Evolutionary conservation across 2,329 filamentous ascomycete genomes (phyloP).

Genomic region (Pseudomassariella vexata): DNA sequence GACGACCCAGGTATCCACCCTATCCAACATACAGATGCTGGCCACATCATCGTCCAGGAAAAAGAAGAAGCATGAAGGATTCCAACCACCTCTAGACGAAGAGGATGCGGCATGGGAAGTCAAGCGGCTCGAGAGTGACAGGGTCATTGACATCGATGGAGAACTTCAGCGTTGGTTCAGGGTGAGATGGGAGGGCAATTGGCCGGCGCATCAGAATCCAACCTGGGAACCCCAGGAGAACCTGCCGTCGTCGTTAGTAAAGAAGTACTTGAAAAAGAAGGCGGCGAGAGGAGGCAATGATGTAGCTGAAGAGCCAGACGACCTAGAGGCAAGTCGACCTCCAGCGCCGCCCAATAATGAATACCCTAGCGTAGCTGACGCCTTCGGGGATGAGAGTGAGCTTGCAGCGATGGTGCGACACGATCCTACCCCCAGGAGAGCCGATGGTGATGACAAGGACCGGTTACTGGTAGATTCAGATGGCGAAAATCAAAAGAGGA

Average conservation of each 20-base stretch:
- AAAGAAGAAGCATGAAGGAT: slow-evolving; percentile 11
- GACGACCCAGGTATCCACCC: neutral
- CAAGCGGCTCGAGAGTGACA: slow-evolving; percentile 36
- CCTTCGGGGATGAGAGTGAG: slow-evolving; percentile 21
- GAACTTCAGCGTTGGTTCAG: slow-evolving; percentile 38
- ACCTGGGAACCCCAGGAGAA: slow-evolving; percentile 54
- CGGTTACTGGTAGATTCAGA: too few relatives aligned
- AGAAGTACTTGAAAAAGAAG: slow-evolving; percentile 32
- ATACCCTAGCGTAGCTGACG: slow-evolving; percentile 28
- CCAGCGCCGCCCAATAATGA: slow-evolving; percentile 13
- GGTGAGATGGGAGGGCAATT: slow-evolving; percentile 52
- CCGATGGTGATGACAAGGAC: too few relatives aligned
- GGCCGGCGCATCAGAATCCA: slow-evolving; percentile 49
- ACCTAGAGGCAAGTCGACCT: slow-evolving; percentile 17
- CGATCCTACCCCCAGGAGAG: too few relatives aligned
- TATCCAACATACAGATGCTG: neutral
- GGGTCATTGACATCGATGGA: slow-evolving; percentile 27
- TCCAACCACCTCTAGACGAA: slow-evolving; percentile 19
- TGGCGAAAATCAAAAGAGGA: too few relatives aligned
- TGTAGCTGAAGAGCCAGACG: neutral
- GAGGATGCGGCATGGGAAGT: slow-evolving; percentile 33
- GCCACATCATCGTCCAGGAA: slow-evolving; percentile 6
- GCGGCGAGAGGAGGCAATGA: slow-evolving; percentile 4
- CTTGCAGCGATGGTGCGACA: too few relatives aligned
- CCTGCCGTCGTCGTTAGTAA: slow-evolving; percentile 34